phyloP scores from a whole-genome alignment of 2,329 filamentous ascomycete genomes.

The Arachnopeziza araneosa region DNA sequence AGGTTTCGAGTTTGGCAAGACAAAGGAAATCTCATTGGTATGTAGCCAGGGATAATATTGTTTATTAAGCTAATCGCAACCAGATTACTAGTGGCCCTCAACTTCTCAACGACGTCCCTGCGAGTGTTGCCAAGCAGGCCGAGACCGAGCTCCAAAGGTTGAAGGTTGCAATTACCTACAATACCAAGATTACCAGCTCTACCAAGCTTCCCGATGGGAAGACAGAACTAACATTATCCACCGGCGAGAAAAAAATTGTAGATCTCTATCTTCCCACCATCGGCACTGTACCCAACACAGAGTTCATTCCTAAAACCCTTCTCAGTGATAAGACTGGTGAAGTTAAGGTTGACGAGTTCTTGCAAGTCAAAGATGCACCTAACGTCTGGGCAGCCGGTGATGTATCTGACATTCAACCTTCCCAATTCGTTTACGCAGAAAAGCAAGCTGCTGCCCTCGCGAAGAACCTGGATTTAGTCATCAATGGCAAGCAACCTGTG shows the following conservation, averaged over 20 bases:
- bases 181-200: constrained; percentile 36
- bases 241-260: constrained; percentile 43
- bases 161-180: constrained; percentile 42
- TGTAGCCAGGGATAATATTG: background rate
- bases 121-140: constrained; percentile 28
- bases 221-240: constrained; percentile 43
- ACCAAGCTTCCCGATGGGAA: constrained; percentile 37
- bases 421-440: constrained; percentile 20
- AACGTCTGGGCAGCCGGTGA: constrained; percentile 27
- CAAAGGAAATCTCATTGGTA: constrained; percentile 26
- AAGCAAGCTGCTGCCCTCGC: constrained; percentile 16
- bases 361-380: constrained; percentile 40
- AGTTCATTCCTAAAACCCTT: constrained; percentile 42
- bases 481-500: constrained; percentile 19
- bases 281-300: constrained; percentile 50
- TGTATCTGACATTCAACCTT: constrained; percentile 18
- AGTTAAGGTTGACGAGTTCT: constrained; percentile 45
- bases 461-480: constrained; percentile 24
- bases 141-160: constrained; percentile 47
- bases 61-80: background rate
- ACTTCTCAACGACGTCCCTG: constrained; percentile 16
- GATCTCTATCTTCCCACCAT: constrained; percentile 54
- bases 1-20: constrained; percentile 25
- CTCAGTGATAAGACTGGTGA: constrained; percentile 39
- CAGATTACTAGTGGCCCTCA: constrained; percentile 21